phyloP scores from a whole-genome alignment of 768 basidiomycete genomes.

The Termitomyces bulborhizus region DNA sequence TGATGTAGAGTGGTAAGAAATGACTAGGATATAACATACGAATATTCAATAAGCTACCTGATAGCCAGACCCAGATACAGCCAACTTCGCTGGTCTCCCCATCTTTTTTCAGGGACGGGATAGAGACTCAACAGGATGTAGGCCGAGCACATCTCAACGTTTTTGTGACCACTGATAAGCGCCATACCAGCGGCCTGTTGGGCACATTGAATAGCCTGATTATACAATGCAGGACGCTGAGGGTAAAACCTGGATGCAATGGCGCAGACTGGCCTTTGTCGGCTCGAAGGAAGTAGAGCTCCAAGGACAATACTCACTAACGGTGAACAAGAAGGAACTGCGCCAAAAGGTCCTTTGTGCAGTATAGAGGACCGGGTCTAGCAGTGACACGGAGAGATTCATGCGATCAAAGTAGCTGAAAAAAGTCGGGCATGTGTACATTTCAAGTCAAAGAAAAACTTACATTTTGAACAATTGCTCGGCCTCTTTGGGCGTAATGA shows the following conservation, averaged over 20 bases:
- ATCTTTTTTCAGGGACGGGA: constrained; percentile 66
- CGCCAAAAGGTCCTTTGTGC: constrained; percentile 75
- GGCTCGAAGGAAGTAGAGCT: background rate
- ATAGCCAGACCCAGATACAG: constrained; percentile 86
- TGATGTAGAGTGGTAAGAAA: constrained; percentile 21
- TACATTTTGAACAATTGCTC: constrained; percentile 72
- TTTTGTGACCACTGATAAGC: constrained; percentile 69
- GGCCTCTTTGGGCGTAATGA: constrained; percentile 60
- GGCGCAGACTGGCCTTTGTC: constrained; percentile 60
- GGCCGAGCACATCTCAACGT: constrained; percentile 79
- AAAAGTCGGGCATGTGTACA: constrained; percentile 8
- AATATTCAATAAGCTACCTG: constrained; percentile 36
- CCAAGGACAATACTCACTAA: constrained; percentile 47
- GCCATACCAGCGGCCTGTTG: constrained; percentile 74
- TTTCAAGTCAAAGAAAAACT: constrained; percentile 12
- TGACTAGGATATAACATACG: background rate
- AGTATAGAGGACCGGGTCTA: constrained; percentile 82
- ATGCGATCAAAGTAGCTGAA: constrained; percentile 70
- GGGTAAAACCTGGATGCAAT: constrained; percentile 79
- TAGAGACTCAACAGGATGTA: constrained; percentile 79
- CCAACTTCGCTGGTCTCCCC: constrained; percentile 91
- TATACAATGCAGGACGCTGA: constrained; percentile 64
- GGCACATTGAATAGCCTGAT: constrained; percentile 66
- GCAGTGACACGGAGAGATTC: constrained; percentile 70
- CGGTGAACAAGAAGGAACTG: constrained; percentile 89